Base-by-base conservation (phyloP, 495 filamentous ascomycete species). In the Penicillium bovifimosum region DNA sequence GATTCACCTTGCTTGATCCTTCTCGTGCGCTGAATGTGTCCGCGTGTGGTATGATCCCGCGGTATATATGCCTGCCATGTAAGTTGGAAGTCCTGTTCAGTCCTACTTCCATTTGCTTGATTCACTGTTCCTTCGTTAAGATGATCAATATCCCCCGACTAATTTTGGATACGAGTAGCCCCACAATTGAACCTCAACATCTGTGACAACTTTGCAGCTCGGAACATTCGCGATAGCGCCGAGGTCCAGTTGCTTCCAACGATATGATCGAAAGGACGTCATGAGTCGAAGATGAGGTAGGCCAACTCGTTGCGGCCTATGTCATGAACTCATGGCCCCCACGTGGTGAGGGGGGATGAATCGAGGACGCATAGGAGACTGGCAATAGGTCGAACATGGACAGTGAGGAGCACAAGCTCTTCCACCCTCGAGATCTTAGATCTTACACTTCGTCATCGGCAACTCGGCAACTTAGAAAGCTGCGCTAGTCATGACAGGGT, bases 1-100 rank as follows among this genome's bases (percentile, higher is more conserved):
- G 50, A 52, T 57, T 47, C 47, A 44, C 39, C 26, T 18, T 50
- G 26, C 40, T 49, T 44, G 17, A 50, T 13, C 11, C 9, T 18
- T 51, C 28, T 24, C 16, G 8, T 26, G 17, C 18, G 11, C n/a
- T 17, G 16, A 6, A 40, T 33, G 9, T 54, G 20, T 41, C 14
- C 13, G 17, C 8, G 41, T 55, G 36, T 42, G 27, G 46, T 9
- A 17, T n/a, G 28, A 13, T n/a, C 39, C 41, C 34, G 24, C 28
- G 14, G 9, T 38, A 39, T 47, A 44, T 36, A 17, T 34, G 11
- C 11, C 46, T 18, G 6, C 14, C 17, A 31, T 5, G 34, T 48
- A 39, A 40, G 46, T 26, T 42, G n/a, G n/a, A n/a, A n/a, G n/a
- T n/a, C n/a, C n/a, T n/a, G n/a, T n/a, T n/a, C n/a, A n/a, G n/a